Conservation (phyloP, 2,329 filamentous ascomycete genomes). For the Colletotrichum lentis region DNA sequence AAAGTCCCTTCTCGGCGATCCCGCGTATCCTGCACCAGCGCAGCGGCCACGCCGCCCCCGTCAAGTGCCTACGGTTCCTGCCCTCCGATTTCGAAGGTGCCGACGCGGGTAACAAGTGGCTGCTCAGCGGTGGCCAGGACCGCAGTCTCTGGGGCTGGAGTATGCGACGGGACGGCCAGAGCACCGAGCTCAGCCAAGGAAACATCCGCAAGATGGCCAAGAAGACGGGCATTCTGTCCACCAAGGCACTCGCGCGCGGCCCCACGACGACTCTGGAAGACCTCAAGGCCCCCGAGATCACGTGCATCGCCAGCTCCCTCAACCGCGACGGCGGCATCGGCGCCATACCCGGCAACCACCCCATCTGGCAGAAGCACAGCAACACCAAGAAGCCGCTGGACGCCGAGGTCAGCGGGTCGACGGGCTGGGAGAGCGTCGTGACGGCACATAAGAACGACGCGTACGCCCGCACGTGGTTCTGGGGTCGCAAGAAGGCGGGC, state of each 20-base stretch:
- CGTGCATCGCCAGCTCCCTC: constrained; percentile 86
- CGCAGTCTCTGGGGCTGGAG: constrained; percentile 97
- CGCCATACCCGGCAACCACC: constrained; percentile 77
- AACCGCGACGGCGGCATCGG: constrained; percentile 96
- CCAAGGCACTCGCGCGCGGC: constrained; percentile 64
- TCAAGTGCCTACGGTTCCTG: constrained; percentile 84
- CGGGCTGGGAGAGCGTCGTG: constrained; percentile 96
- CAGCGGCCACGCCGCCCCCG: constrained; percentile 86
- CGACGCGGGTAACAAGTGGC: constrained; percentile 90
- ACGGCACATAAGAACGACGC: constrained; percentile 89
- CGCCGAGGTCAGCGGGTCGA: constrained; percentile 77
- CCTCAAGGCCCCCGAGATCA: constrained; percentile 91
- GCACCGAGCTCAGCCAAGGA: constrained; percentile 90
- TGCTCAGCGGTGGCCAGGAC: constrained; percentile 88
- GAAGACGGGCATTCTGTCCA: constrained; percentile 78
- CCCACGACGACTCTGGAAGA: constrained; percentile 72
- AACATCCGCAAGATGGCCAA: constrained; percentile 87
- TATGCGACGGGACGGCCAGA: constrained; percentile 91
- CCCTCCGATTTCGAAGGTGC: constrained; percentile 89
- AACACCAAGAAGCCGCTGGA: constrained; percentile 69
- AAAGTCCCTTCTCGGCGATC: constrained; percentile 85
- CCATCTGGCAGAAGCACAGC: constrained; percentile 83
- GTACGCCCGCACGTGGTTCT: constrained; percentile 95
- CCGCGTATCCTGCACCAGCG: constrained; percentile 86
- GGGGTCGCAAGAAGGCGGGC: constrained; percentile 91